Conservation (phyloP, 306 rosid genomes). For the Fagus sylvatica region DNA sequence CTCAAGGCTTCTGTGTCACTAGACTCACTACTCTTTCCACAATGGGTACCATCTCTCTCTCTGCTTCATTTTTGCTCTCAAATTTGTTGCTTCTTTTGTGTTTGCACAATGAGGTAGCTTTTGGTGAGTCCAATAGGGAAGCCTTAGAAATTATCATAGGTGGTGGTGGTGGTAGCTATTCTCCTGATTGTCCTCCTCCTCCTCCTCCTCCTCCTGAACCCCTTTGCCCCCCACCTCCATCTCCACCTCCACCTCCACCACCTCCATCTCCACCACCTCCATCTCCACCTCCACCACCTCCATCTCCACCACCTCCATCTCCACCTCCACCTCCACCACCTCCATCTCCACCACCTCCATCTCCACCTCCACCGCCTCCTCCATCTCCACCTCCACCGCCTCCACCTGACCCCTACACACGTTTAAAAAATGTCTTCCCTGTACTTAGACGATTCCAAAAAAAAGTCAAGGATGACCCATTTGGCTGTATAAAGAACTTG, state of each 20-base stretch:
- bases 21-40: too few relatives aligned
- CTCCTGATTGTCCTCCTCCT: constrained; percentile 36
- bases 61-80: constrained; percentile 16
- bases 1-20: background rate
- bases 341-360: background rate
- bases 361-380: background rate
- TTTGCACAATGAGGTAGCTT: background rate
- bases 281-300: background rate
- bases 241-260: background rate
- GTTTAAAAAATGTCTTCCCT: constrained; percentile 13
- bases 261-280: background rate
- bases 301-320: background rate
- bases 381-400: background rate
- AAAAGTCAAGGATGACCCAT: constrained; percentile 14
- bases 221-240: background rate
- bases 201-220: constrained; percentile 30
- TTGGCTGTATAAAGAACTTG: constrained; percentile 21
- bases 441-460: constrained; percentile 29
- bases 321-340: background rate
- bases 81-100: constrained; percentile 12
- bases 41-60: constrained; percentile 27
- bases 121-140: constrained; percentile 29
- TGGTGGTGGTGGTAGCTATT: constrained; percentile 21
- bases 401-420: background rate
- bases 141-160: constrained; percentile 44